phyloP scores from a whole-genome alignment of 2,329 filamentous ascomycete species.

The Ascochyta viciae-villosae region DNA sequence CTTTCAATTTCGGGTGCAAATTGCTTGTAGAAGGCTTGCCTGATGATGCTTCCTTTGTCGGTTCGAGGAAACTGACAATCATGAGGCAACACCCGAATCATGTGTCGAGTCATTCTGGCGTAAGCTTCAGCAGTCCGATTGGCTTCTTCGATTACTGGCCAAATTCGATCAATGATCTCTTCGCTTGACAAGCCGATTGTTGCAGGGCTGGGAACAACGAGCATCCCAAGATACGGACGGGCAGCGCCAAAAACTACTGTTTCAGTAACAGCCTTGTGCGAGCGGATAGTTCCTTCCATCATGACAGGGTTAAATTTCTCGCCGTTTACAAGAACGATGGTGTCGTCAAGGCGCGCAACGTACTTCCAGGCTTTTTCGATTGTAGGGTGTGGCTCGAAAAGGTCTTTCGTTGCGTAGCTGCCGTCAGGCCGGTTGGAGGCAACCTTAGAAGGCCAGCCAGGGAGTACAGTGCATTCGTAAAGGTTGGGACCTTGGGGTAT shows the following conservation, averaged over 20 bases:
- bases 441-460: constrained; percentile 47
- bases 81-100: constrained; percentile 58
- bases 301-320: constrained; percentile 58
- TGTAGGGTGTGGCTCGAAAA: constrained; percentile 56
- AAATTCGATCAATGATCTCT: constrained; percentile 58
- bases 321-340: constrained; percentile 56
- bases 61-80: constrained; percentile 59
- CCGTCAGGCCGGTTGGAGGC: constrained; percentile 29
- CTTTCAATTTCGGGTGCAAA: constrained; percentile 58
- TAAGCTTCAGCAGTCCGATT: constrained; percentile 61
- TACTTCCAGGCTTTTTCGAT: constrained; percentile 56
- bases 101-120: constrained; percentile 60
- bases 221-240: constrained; percentile 59
- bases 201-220: constrained; percentile 60
- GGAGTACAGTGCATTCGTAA: constrained; percentile 49
- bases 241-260: constrained; percentile 65
- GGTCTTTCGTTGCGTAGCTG: constrained; percentile 46
- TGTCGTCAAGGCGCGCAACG: constrained; percentile 55
- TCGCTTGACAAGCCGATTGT: constrained; percentile 50
- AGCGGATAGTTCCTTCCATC: constrained; percentile 62
- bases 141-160: constrained; percentile 58
- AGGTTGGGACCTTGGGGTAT: constrained; percentile 49
- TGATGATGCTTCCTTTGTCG: constrained; percentile 65
- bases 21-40: constrained; percentile 59
- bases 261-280: constrained; percentile 61